Evolutionary conservation across 805 yeast species (phyloP).

Genomic region (Debaryomyces hansenii): DNA sequence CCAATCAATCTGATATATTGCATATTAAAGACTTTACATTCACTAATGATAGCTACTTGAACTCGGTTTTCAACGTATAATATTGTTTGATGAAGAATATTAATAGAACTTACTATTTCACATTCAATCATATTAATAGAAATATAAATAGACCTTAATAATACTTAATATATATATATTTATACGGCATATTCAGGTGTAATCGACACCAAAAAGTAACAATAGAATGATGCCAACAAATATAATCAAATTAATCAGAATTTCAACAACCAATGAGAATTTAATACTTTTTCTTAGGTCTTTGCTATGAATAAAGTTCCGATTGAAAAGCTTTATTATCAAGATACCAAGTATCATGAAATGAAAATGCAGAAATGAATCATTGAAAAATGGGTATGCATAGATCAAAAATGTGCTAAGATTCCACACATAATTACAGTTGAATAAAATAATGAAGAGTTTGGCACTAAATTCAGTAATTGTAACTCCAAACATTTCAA

Average conservation of each 20-base stretch:
- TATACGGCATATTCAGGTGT: not conserved
- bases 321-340: conserved; percentile 17
- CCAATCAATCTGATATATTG: conserved; percentile 25
- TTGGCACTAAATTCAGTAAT: conserved; percentile 12
- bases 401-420: conserved; percentile 11
- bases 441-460: conserved; percentile 4
- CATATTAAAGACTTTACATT: conserved; percentile 43
- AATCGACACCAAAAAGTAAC: not conserved
- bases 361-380: not conserved
- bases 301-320: conserved; percentile 16
- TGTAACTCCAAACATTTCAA: conserved; percentile 20
- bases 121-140: not conserved
- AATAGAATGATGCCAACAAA: not conserved
- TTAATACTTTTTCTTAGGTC: not conserved
- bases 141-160: not conserved
- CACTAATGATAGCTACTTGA: conserved; percentile 38
- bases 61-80: conserved; percentile 3
- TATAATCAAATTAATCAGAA: not conserved
- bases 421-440: conserved; percentile 19
- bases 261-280: not conserved
- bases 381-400: conserved; percentile 7
- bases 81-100: too few relatives aligned
- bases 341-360: conserved; percentile 8
- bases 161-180: too few relatives aligned
- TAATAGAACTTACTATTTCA: too few relatives aligned